Evolutionary conservation across 257 asterid species (phyloP).

Genomic region (Forsythia viridissima): DNA sequence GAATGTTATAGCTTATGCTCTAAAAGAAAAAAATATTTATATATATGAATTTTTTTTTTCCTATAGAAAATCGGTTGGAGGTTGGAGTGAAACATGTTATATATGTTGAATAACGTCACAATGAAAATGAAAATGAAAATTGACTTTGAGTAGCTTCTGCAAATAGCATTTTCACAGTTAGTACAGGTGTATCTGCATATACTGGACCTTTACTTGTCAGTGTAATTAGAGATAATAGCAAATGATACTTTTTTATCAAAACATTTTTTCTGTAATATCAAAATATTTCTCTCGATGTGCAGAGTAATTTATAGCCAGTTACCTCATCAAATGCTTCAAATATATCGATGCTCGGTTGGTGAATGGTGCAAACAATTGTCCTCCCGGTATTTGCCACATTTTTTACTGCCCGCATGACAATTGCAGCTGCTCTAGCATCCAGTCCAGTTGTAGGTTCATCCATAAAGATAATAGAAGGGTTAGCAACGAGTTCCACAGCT

Average conservation of each 20-base stretch:
- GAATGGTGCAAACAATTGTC: constrained; percentile 39
- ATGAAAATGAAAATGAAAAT: background rate
- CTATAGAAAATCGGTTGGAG: background rate
- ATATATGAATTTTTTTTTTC: background rate
- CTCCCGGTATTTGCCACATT: constrained; percentile 36
- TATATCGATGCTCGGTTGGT: constrained; percentile 37
- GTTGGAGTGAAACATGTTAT: background rate
- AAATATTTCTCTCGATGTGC: background rate
- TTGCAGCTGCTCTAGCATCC: constrained; percentile 41
- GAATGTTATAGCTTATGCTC: background rate
- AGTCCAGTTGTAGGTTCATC: constrained; percentile 38
- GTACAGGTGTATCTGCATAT: background rate
- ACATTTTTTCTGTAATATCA: background rate
- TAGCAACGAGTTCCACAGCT: constrained; percentile 40
- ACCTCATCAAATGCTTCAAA: constrained; percentile 42
- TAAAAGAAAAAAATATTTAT: background rate
- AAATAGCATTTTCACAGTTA: background rate
- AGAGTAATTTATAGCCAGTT: background rate
- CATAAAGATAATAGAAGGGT: constrained; percentile 37
- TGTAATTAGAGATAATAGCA: background rate
- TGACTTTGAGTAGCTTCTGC: background rate
- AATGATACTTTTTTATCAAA: background rate
- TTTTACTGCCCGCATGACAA: constrained; percentile 35
- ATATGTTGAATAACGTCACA: background rate
- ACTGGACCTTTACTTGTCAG: background rate